Percentiles rank a stretch among this genome's conserved stretches.
These are phyloP conservation scores for Ceratocystis ficicola DNA, from an alignment of 2,329 filamentous ascomycete species.

Conservation along the genomic window DNA sequence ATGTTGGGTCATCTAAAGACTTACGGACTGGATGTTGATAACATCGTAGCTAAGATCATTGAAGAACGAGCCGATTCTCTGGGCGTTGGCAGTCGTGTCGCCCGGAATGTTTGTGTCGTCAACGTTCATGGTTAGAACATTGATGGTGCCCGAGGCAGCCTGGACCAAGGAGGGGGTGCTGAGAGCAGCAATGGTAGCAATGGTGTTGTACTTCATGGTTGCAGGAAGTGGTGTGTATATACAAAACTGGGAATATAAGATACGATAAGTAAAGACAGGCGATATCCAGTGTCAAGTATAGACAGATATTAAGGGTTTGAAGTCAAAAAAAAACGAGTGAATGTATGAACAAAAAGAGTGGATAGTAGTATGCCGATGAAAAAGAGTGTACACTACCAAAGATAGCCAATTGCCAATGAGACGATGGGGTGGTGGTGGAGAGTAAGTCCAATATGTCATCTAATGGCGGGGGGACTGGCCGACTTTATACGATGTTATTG, in stretches of 20 bases:
- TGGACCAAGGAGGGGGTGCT: slow-evolving; percentile 17
- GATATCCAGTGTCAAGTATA: background rate
- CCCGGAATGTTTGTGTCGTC: slow-evolving; percentile 51
- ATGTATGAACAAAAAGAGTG: too few relatives aligned
- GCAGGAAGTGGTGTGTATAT: background rate
- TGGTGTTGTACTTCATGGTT: slow-evolving; percentile 20
- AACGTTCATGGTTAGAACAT: slow-evolving; percentile 45
- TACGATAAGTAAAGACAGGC: background rate
- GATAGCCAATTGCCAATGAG: background rate
- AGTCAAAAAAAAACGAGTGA: slow-evolving; percentile 1
- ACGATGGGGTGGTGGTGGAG: background rate
- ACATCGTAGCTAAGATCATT: slow-evolving; percentile 46
- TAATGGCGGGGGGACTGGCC: background rate
- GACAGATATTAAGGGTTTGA: background rate
- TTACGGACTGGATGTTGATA: slow-evolving; percentile 52
- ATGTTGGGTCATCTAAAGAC: background rate
- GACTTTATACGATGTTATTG: background rate
- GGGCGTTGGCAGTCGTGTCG: slow-evolving; percentile 47
- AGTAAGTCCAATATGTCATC: background rate
- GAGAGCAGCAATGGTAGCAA: slow-evolving; percentile 15
- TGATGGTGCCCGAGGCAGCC: slow-evolving; percentile 32
- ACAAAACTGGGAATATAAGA: background rate
- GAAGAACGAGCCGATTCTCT: slow-evolving; percentile 44
- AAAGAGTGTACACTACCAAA: slow-evolving; percentile 11
- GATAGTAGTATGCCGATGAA: too few relatives aligned